Evolutionary conservation across 306 rosid genomes (phyloP).

Genomic region (Hippophae gyantsensis): DNA sequence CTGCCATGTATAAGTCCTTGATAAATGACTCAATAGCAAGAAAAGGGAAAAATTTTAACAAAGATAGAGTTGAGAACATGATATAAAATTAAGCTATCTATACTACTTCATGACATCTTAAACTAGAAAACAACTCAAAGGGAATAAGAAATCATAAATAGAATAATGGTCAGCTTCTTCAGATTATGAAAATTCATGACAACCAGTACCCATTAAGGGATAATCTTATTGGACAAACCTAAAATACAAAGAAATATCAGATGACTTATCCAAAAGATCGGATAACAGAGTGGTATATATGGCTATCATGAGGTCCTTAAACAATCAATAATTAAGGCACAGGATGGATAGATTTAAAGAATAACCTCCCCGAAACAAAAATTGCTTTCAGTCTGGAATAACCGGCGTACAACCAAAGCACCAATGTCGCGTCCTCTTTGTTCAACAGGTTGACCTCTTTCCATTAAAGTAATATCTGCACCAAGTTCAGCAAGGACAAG

Average conservation of each 20-base stretch:
- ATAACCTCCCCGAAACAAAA: conserved; percentile 98
- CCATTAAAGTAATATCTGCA: conserved; percentile 86
- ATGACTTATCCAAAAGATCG: not conserved
- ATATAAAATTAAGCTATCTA: conserved; percentile 1
- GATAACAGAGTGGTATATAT: not conserved
- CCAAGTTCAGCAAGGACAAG: conserved; percentile 91
- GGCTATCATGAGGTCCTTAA: conserved; percentile 4
- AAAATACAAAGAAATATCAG: not conserved
- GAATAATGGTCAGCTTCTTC: not conserved
- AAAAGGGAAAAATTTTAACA: not conserved
- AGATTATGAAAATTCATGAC: not conserved
- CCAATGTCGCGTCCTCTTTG: conserved; percentile 94
- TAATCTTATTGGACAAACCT: not conserved
- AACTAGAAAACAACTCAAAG: not conserved
- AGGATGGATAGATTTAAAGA: conserved; percentile 24
- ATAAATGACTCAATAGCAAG: conserved; percentile 37
- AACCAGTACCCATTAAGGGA: not conserved
- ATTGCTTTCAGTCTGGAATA: conserved; percentile 72
- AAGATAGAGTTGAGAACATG: not conserved
- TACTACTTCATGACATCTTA: not conserved
- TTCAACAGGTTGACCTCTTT: conserved; percentile 97
- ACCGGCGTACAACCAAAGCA: conserved; percentile 63
- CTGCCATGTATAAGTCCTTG: conserved; percentile 90
- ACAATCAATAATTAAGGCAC: conserved; percentile 12
- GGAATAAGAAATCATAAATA: not conserved